These are phyloP conservation scores for Microsporum ferrugineum DNA, from an alignment of 2,329 filamentous ascomycete species.

Conservation along the genomic window DNA sequence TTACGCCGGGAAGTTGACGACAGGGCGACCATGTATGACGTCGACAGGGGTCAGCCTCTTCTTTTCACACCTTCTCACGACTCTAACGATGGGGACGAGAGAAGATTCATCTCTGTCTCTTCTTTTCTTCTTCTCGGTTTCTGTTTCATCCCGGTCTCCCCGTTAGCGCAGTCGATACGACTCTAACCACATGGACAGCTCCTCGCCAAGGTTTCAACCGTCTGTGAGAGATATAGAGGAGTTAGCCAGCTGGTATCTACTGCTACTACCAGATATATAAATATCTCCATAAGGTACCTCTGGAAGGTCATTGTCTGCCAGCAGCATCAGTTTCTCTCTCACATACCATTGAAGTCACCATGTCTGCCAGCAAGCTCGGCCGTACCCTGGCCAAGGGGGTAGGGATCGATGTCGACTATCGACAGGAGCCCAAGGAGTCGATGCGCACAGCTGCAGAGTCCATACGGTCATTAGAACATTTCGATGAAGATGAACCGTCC, in stretches of 20 bases:
- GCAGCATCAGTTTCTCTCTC: background rate
- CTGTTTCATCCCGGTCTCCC: background rate
- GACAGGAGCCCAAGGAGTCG: constrained; percentile 11
- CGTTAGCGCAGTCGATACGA: background rate
- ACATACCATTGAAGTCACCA: background rate
- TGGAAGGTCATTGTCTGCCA: background rate
- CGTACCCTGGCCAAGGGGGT: constrained; percentile 6
- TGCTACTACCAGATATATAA: background rate
- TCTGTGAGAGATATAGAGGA: background rate
- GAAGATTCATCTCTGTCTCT: background rate
- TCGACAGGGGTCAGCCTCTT: background rate
- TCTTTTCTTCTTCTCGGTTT: background rate
- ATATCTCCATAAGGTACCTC: background rate
- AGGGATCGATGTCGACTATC: constrained; percentile 12
- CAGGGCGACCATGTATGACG: constrained; percentile 5
- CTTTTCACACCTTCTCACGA: background rate
- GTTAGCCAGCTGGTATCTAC: background rate
- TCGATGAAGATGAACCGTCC: constrained; percentile 14
- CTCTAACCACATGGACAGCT: constrained; percentile 1
- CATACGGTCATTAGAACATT: constrained; percentile 17
- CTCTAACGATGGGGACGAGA: background rate
- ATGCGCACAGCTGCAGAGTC: constrained; percentile 11
- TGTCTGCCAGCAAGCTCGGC: constrained; percentile 9
- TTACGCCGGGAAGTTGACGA: constrained; percentile 2
- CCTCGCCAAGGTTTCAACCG: background rate